Conservation (phyloP, 495 filamentous ascomycete genomes). For the Rostrohypoxylon terebratum region DNA sequence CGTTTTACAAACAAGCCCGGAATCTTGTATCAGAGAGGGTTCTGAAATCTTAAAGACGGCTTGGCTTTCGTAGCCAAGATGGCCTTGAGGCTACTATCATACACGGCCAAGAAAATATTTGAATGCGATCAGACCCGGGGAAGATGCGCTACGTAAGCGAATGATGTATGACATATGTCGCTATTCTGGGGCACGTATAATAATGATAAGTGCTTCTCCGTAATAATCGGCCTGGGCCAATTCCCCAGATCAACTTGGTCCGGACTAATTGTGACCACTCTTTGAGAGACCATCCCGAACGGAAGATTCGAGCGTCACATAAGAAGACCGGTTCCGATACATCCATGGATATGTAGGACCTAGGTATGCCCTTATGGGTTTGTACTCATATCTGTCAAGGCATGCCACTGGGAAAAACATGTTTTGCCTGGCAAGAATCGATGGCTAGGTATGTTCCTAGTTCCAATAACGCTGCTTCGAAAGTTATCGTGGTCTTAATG, state of each 20-base stretch:
- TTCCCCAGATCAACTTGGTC: not conserved
- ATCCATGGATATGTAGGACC: not conserved
- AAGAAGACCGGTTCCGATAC: not conserved
- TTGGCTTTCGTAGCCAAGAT: conserved; percentile 48
- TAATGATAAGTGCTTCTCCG: not conserved
- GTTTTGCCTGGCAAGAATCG: not conserved
- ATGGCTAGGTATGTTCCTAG: not conserved
- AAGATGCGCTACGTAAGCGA: not conserved
- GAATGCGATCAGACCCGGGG: conserved; percentile 19
- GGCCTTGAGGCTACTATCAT: conserved; percentile 34
- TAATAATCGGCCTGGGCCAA: not conserved
- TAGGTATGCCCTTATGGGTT: not conserved
- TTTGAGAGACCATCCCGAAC: conserved; percentile 6
- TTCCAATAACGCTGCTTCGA: not conserved
- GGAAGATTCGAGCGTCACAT: not conserved
- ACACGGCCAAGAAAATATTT: conserved; percentile 31
- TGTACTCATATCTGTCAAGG: not conserved
- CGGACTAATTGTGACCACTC: not conserved
- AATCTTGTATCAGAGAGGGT: conserved; percentile 41
- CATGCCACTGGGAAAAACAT: no score
- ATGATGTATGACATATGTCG: not conserved
- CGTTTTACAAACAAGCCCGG: conserved; percentile 22
- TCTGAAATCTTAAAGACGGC: conserved; percentile 29
- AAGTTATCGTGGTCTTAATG: not conserved
- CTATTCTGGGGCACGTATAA: not conserved